Conservation (phyloP, 495 filamentous ascomycete species). For the Talaromyces borbonicus region DNA sequence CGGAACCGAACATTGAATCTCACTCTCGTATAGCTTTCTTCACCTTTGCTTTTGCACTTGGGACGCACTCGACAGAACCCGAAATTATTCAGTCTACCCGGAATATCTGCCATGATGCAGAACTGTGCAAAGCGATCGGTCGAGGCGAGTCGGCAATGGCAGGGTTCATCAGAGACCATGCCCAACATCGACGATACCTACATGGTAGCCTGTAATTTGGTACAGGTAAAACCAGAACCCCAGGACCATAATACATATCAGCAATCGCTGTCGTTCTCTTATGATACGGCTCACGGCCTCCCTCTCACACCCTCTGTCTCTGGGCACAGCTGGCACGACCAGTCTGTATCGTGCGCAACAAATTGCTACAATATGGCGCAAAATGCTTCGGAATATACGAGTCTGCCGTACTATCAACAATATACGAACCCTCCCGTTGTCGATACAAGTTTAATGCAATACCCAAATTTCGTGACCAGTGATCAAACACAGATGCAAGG, state of each 20-base stretch:
- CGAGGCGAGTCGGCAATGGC: not conserved
- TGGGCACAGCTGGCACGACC: conserved; percentile 12
- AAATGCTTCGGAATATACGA: conserved; percentile 3
- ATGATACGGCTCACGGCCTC: conserved; percentile 26
- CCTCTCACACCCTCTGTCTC: conserved; percentile 9
- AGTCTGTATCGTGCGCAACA: conserved; percentile 8
- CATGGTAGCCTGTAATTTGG: not conserved
- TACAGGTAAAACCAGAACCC: conserved; percentile 7
- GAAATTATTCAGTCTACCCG: not conserved
- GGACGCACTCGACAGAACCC: not conserved
- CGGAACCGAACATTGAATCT: too few relatives aligned
- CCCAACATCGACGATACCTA: not conserved
- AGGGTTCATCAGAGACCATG: not conserved
- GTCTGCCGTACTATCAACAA: conserved; percentile 4
- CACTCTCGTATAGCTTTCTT: not conserved
- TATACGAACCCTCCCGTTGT: not conserved
- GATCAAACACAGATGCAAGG: not conserved
- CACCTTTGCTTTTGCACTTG: not conserved
- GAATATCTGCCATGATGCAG: conserved; percentile 1
- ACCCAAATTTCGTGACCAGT: conserved; percentile 1
- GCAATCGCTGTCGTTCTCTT: conserved; percentile 12
- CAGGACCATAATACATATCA: conserved; percentile 8
- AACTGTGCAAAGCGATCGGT: conserved; percentile 2
- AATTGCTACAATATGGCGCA: not conserved
- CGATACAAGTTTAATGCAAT: not conserved